phyloP scores from a whole-genome alignment of 2,329 filamentous ascomycete genomes.

The Xylaria sp. region DNA sequence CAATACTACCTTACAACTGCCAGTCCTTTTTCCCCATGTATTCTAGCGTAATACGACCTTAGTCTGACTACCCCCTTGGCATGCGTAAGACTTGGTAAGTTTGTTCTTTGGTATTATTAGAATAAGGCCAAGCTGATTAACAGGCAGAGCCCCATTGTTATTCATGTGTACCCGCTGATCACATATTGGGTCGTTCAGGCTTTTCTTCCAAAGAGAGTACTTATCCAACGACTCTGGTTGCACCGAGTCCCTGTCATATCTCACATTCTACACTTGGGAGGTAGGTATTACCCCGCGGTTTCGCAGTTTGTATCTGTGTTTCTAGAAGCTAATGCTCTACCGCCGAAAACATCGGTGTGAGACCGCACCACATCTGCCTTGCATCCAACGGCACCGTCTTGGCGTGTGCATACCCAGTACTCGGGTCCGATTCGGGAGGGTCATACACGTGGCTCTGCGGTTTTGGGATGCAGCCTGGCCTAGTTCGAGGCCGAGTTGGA shows the following conservation, averaged over 20 bases:
- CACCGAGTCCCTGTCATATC: not conserved
- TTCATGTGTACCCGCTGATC: not conserved
- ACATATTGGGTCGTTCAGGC: not conserved
- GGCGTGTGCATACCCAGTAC: constrained; percentile 14
- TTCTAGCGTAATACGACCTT: constrained; percentile 8
- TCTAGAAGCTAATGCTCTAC: not conserved
- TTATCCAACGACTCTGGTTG: not conserved
- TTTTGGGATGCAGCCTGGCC: constrained; percentile 4
- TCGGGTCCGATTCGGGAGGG: constrained; percentile 6
- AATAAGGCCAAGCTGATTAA: constrained; percentile 14
- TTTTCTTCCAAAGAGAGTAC: not conserved
- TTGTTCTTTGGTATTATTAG: constrained; percentile 15
- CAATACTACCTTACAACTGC: constrained; percentile 12
- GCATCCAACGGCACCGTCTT: constrained; percentile 1
- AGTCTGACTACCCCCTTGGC: constrained; percentile 17
- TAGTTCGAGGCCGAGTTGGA: not conserved
- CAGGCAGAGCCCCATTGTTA: constrained; percentile 13
- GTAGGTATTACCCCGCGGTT: not conserved
- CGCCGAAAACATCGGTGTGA: constrained; percentile 31
- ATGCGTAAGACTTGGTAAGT: not conserved
- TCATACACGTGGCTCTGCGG: constrained; percentile 26
- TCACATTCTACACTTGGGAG: constrained; percentile 7
- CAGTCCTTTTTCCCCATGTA: constrained; percentile 1
- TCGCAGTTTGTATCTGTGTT: not conserved
- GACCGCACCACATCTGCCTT: constrained; percentile 9